Evolutionary conservation across 1,139 yeast species (phyloP).

Genomic region (Fermentozyma sake): DNA sequence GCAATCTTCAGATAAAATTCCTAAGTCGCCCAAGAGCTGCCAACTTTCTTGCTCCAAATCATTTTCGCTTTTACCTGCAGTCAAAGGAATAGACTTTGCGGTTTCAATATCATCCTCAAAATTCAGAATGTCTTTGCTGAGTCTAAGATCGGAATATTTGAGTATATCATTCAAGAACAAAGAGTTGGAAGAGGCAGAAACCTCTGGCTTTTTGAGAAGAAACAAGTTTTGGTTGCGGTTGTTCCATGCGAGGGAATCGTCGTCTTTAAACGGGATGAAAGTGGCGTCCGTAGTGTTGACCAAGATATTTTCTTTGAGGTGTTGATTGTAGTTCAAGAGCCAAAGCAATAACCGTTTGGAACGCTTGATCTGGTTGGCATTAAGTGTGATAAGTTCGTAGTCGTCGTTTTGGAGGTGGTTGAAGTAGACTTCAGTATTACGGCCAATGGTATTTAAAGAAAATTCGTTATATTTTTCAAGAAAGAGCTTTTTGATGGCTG

Average conservation of each 20-base stretch:
- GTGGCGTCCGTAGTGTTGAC: slow-evolving; percentile 13
- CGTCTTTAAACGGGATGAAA: slow-evolving; percentile 28
- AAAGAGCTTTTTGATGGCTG: slow-evolving; percentile 20
- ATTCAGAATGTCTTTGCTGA: slow-evolving; percentile 12
- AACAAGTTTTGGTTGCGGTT: slow-evolving; percentile 21
- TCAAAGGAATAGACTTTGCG: slow-evolving; percentile 14
- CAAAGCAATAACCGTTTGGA: slow-evolving; percentile 38
- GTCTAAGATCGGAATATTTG: slow-evolving; percentile 16
- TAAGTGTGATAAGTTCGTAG: slow-evolving; percentile 30
- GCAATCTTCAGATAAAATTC: slow-evolving; percentile 8
- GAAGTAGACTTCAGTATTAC: slow-evolving; percentile 34
- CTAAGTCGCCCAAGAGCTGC: slow-evolving; percentile 19
- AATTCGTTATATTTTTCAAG: slow-evolving; percentile 22
- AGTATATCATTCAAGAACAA: slow-evolving; percentile 17
- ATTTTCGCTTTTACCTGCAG: slow-evolving; percentile 3
- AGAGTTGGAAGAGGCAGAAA: slow-evolving; percentile 5
- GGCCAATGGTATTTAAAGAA: slow-evolving; percentile 22
- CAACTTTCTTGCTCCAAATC: slow-evolving; percentile 17
- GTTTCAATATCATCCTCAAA: slow-evolving; percentile 13
- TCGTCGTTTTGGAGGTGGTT: slow-evolving; percentile 12
- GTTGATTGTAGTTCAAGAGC: slow-evolving; percentile 34
- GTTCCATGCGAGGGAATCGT: slow-evolving; percentile 33
- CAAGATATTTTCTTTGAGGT: slow-evolving; percentile 17
- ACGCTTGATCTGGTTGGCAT: slow-evolving; percentile 22
- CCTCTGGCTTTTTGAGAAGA: slow-evolving; percentile 10